Evolutionary conservation across 2,329 filamentous ascomycete species (phyloP).

Genomic region (Sclerotinia subarctica): DNA sequence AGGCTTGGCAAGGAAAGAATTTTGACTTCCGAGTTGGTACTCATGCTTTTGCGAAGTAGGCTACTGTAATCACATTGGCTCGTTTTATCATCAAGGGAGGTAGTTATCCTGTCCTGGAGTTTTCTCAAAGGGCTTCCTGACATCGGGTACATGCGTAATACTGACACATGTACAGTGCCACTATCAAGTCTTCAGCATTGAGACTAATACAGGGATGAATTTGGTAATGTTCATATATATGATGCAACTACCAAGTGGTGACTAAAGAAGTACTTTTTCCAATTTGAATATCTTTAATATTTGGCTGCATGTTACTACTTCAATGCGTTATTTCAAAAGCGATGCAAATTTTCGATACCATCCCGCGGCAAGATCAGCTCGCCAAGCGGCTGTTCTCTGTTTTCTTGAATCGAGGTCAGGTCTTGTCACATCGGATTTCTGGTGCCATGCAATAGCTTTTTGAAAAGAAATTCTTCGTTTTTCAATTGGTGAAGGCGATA

Average conservation of each 20-base stretch:
- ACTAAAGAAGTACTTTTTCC: not conserved
- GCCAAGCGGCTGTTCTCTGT: not conserved
- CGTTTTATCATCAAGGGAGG: not conserved
- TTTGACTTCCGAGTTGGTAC: not conserved
- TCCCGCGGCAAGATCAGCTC: not conserved
- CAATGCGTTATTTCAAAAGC: not conserved
- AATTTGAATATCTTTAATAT: not conserved
- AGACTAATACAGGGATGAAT: not conserved
- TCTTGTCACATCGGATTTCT: not conserved
- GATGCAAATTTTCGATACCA: not conserved
- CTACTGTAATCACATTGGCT: not conserved
- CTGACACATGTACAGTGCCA: not conserved
- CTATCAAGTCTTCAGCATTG: no score
- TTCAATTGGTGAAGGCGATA: not conserved
- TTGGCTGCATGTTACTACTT: not conserved
- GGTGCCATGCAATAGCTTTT: not conserved
- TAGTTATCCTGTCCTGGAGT: not conserved
- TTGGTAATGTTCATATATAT: not conserved
- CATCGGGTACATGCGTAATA: not conserved
- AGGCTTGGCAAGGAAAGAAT: not conserved
- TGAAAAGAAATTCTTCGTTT: fast-evolving
- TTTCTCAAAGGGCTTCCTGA: not conserved
- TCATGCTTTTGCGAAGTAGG: not conserved
- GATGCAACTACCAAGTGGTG: not conserved
- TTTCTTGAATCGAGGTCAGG: no score